Percentiles rank a stretch among this genome's conserved stretches.
Conservation (phyloP, 108 stramenopile species). For the Cyclotella kingstonii region DNA sequence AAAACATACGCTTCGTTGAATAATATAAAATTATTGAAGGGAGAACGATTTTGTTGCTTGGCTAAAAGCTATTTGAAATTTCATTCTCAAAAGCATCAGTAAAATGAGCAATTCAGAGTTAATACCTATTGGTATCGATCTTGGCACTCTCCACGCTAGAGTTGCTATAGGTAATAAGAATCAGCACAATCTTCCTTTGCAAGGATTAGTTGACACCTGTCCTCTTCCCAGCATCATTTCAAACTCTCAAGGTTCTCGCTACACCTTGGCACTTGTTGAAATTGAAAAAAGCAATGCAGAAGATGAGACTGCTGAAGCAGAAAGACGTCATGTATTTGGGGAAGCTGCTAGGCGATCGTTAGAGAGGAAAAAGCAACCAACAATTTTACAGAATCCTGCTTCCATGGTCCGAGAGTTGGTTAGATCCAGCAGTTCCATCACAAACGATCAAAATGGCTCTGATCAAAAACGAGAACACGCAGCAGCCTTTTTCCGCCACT, state of each 20-base stretch:
- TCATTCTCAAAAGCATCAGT: not conserved
- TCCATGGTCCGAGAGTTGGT: constrained; percentile 44
- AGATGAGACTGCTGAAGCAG: constrained; percentile 3
- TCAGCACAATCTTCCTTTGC: constrained; percentile 24
- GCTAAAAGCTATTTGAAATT: no score
- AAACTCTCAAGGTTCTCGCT: constrained; percentile 48
- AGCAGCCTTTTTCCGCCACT: constrained; percentile 47
- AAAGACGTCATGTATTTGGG: constrained; percentile 43
- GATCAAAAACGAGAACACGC: constrained; percentile 18
- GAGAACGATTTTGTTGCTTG: no score
- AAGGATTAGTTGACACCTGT: constrained; percentile 24
- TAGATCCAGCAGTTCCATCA: constrained; percentile 22
- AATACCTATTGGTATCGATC: constrained; percentile 52
- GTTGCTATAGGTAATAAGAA: constrained; percentile 43
- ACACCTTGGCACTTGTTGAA: constrained; percentile 46
- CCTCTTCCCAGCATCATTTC: constrained; percentile 43
- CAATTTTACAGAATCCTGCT: constrained; percentile 39
- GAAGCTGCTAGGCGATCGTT: constrained; percentile 46
- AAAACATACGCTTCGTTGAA: no score
- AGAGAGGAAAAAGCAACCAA: constrained; percentile 37
- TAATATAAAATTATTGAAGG: no score
- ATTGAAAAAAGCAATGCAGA: constrained; percentile 21
- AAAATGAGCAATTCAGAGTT: constrained; percentile 42
- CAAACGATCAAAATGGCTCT: constrained; percentile 2
- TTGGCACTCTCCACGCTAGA: constrained; percentile 47